Evolutionary conservation across 75 land plant genomes (phyloP), one percentile per base, ranked within the genome.

Genomic region (Cunninghamia lanceolata): DNA sequence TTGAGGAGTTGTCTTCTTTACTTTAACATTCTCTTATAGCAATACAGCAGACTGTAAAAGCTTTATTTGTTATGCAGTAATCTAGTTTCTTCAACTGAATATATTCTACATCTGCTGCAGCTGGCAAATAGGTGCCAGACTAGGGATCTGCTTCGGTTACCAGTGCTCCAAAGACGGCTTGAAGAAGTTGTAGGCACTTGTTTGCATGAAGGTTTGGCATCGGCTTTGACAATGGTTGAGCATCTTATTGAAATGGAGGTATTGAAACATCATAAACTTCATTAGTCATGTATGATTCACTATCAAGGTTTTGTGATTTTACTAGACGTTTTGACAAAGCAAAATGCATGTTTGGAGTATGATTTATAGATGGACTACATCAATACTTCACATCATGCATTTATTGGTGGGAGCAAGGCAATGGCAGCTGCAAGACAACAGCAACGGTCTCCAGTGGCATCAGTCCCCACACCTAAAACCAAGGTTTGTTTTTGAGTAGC

Each of bases 221-320:
- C 96, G 76, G 91, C 98, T 74, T 95, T 95, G 88, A 93, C 91
- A 56, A 98, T 98, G 96, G 96, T 98, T 63, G 90, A 91, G 40
- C 94, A 98, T 54, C 92, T 98, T 56, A 96, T 98, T 90, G 98
- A 95, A 90, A 98, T 96, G 98, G 99, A 98, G 98, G 99, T 98
- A 89, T 39, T 66, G 25, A 56, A 19, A 46, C 30, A 47, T n/a
- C 46, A n/a, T n/a, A 28, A 42, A 40, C 81, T 35, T 78, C 19
- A n/a, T 28, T 81, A n/a, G 36, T 9, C 39, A 17, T 70, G 74
- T n/a, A 70, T 70, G 30, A 32, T 70, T 70, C 11, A 70, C 10
- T n/a, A n/a, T 56, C 25, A 56, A 45, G 19, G 63, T 56, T 25
- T 63, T 63, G 28, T 21, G 28, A 1, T 63, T 21, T 19, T 77